A percentile compares a stretch with the other conserved stretches of the same genome.
Conservation (phyloP, 208 protist species). For the Acanthamoeba quina region DNA sequence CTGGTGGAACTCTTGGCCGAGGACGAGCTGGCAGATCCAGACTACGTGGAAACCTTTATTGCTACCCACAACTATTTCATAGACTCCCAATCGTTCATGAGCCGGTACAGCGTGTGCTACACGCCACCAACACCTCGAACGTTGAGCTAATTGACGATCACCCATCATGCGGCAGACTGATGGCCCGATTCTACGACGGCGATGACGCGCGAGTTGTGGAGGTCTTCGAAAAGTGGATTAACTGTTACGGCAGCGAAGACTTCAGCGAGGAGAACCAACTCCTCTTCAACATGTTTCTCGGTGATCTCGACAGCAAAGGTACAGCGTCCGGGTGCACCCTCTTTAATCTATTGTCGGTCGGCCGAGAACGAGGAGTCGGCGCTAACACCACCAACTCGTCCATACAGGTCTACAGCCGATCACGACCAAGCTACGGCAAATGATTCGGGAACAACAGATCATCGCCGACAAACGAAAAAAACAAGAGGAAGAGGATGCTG, state of each 20-base stretch:
- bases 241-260: constrained; percentile 58
- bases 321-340: too few relatives aligned
- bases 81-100: constrained; percentile 69
- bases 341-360: neutral
- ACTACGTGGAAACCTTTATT: constrained; percentile 74
- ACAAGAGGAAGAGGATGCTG: constrained; percentile 10
- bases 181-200: constrained; percentile 72
- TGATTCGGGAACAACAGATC: neutral
- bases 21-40: constrained; percentile 47
- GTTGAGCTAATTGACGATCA: neutral
- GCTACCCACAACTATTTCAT: constrained; percentile 75
- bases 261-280: constrained; percentile 66
- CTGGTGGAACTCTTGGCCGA: constrained; percentile 71
- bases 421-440: neutral
- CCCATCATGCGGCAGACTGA: neutral
- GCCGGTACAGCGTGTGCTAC: neutral
- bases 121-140: neutral
- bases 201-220: constrained; percentile 37
- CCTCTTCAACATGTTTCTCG: constrained; percentile 76
- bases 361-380: neutral
- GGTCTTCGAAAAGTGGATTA: constrained; percentile 76
- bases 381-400: neutral
- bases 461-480: constrained; percentile 1
- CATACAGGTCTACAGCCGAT: neutral
- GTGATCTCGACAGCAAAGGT: constrained; percentile 60